A percentile compares a stretch with the other conserved stretches of the same genome.
Evolutionary conservation across 805 yeast species (phyloP).

Genomic region (Clavispora asparagi): DNA sequence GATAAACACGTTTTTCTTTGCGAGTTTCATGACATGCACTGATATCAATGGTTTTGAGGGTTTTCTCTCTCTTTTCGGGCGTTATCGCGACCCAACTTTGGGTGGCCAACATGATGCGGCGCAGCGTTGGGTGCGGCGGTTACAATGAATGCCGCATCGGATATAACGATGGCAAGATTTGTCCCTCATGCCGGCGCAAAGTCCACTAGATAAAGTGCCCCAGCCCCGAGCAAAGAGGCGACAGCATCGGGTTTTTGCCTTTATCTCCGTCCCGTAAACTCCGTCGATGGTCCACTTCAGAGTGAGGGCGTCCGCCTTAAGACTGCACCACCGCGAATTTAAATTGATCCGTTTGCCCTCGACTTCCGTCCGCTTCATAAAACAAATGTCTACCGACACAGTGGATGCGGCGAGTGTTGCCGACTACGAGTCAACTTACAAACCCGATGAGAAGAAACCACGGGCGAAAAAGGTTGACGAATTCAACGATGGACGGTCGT

Average conservation of each 20-base stretch:
- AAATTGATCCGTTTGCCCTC: neutral
- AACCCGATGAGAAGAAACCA: neutral
- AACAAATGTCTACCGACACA: neutral
- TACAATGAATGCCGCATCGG: neutral
- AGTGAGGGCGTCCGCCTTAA: neutral
- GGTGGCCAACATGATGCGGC: neutral
- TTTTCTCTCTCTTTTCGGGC: neutral
- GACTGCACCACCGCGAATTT: neutral
- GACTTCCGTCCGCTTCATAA: neutral
- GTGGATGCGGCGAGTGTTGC: neutral
- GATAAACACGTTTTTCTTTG: too few relatives aligned
- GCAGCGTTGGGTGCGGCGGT: neutral
- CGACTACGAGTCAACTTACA: neutral
- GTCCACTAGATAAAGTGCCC: neutral
- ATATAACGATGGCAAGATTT: neutral
- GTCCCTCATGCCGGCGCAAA: neutral
- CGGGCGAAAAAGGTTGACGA: constrained; percentile 5
- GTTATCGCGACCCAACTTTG: neutral
- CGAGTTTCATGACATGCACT: too few relatives aligned
- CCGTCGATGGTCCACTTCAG: neutral
- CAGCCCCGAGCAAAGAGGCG: neutral
- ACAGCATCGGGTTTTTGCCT: neutral
- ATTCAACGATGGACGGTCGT: constrained; percentile 11
- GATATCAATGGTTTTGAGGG: too few relatives aligned
- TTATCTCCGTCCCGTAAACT: neutral